Conservation (phyloP, 176 grass and related monocot species). For the Cenchrus purpureus region DNA sequence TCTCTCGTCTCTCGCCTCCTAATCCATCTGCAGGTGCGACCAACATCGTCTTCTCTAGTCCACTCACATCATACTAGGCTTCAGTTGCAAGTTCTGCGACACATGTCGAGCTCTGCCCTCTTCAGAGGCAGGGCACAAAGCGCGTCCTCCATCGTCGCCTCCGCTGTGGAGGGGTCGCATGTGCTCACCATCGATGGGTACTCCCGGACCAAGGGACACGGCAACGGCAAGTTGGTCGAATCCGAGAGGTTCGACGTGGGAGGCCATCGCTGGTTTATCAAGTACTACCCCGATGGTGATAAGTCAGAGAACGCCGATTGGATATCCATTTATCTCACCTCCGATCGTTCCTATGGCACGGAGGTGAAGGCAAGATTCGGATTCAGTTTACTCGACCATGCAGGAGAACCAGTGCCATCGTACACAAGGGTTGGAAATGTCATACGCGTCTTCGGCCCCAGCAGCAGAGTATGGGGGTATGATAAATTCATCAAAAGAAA, state of each 20-base stretch:
- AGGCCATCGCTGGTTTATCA: conserved; percentile 1
- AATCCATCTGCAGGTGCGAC: no score
- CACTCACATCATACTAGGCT: no score
- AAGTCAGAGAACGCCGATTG: accelerated
- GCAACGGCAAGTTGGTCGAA: neutral
- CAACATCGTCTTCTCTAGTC: no score
- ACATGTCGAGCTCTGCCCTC: no score
- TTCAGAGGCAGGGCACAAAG: no score
- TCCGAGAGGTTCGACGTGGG: neutral
- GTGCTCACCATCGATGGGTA: conserved; percentile 36
- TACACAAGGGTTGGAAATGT: accelerated
- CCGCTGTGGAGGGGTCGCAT: neutral
- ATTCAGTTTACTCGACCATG: neutral
- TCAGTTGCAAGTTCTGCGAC: no score
- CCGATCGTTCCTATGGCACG: neutral
- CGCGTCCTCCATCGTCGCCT: neutral
- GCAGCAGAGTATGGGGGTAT: neutral
- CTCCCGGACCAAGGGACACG: neutral
- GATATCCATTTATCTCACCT: neutral
- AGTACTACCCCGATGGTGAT: neutral
- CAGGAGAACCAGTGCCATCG: neutral
- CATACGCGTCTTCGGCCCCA: accelerated
- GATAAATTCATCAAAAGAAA: neutral
- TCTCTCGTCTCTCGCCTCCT: no score
- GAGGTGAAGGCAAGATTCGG: neutral